Conservation (phyloP, 176 grass and related monocot genomes). For the Carex cristatella region DNA sequence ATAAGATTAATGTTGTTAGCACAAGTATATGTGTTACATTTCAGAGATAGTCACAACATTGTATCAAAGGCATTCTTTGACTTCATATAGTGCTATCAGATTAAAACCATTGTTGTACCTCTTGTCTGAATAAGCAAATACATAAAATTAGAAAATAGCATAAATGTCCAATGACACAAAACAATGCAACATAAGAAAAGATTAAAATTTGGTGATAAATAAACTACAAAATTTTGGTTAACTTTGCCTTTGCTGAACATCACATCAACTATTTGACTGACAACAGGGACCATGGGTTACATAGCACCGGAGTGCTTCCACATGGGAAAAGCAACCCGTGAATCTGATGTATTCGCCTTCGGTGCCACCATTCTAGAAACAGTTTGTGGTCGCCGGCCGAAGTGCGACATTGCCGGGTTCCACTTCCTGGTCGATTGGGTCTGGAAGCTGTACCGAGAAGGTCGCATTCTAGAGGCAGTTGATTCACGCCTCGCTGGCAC, state of each 20-base stretch:
- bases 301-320: constrained; percentile 98
- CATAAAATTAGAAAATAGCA: not conserved
- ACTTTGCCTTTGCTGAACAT: not conserved
- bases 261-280: not conserved
- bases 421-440: constrained; percentile 66
- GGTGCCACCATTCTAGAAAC: constrained; percentile 73
- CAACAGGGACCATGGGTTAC: constrained; percentile 64
- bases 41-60: not conserved
- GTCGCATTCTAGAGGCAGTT: constrained; percentile 44
- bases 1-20: not conserved
- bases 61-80: not conserved
- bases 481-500: constrained; percentile 33
- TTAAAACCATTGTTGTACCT: not conserved
- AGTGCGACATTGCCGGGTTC: constrained; percentile 42
- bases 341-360: constrained; percentile 77
- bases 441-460: constrained; percentile 63
- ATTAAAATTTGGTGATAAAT: not conserved
- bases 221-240: not conserved
- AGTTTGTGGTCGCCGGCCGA: constrained; percentile 60
- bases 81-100: not conserved
- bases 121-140: not conserved
- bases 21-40: not conserved
- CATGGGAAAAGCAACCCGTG: constrained; percentile 69
- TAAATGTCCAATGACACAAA: not conserved
- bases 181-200: not conserved